Base-by-base conservation (phyloP, 768 basidiomycete species). In the Gymnopilus junonius region DNA sequence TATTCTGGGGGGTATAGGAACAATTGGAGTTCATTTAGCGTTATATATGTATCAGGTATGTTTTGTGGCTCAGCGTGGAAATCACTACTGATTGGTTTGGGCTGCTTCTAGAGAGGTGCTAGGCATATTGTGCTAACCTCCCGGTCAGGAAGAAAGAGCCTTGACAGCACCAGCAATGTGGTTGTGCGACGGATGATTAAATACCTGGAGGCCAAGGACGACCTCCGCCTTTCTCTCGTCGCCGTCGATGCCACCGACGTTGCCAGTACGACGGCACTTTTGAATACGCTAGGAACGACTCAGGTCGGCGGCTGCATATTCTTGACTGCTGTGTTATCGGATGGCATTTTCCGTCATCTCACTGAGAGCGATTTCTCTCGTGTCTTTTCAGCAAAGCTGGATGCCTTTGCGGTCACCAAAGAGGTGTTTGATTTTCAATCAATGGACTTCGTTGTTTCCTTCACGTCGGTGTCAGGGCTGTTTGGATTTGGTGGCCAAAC, bases 11-110 rank as follows among this genome's bases (percentile, higher is more conserved):
- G 80, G 79, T 10, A 74, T 80, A 31, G 78, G 80, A 2, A 71
- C 72, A 8, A 61, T 82, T 10, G 80, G 80, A 1, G 51, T 74
- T 14, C 74, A 77, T 23, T 62, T 79, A 21, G 79, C 80, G 8
- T 51, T 77, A 20, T 81, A 76, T 74, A 76, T 82, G 77, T 81
- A 81, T 63, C 56, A 76, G 70, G 80, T 80, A 56, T 7, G 73
- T 67, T 3, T 10, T 50, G 17, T 50, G 37, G 15, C 20, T 27
- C 8, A n/a, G 55, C 15, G n/a, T 58, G 3, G 12, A 35, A 45
- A 14, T 10, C 4, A 45, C 17, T 27, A 29, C 32, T 58, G 39
- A 55, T 39, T 7, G 55, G 23, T 57, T 46, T 2, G 12, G 21
- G 4, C 8, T 40, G 17, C 25, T n/a, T 32, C 12, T 45, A 80